A percentile compares a stretch with the other conserved stretches of the same genome.
phyloP scores from a whole-genome alignment of 2,329 filamentous ascomycete species.

The Metarhizium sp. region DNA sequence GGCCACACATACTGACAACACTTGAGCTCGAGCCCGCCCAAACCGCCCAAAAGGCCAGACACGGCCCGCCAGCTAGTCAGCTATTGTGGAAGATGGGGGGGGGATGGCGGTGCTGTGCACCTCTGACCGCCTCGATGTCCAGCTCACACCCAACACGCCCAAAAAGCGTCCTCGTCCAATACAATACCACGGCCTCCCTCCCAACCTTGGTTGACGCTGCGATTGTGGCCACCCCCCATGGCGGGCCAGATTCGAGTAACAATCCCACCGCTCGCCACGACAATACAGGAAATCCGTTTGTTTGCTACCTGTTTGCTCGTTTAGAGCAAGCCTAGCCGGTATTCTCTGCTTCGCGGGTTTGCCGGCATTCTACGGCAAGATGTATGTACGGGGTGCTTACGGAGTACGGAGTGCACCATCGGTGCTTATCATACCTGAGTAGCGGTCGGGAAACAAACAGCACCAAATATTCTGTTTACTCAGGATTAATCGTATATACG shows the following conservation, averaged over 20 bases:
- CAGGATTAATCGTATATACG: too few relatives aligned
- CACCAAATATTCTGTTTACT: not conserved
- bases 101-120: not conserved
- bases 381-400: not conserved
- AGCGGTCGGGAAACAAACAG: not conserved
- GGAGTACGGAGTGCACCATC: not conserved
- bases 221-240: not conserved
- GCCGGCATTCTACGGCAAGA: not conserved
- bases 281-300: not conserved
- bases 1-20: not conserved
- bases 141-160: not conserved
- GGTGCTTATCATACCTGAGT: not conserved
- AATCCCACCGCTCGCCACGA: not conserved
- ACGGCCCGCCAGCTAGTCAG: not conserved
- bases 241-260: not conserved
- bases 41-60: not conserved
- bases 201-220: not conserved
- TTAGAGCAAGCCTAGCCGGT: not conserved
- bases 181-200: not conserved
- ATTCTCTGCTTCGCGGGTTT: not conserved
- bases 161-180: not conserved
- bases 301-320: not conserved
- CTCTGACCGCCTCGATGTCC: slow-evolving; percentile 4
- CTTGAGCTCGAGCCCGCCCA: not conserved
- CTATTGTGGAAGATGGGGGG: not conserved